These are phyloP conservation scores for Coprinopsis marcescibilis DNA, from an alignment of 768 basidiomycete species.

Conservation along the genomic window DNA sequence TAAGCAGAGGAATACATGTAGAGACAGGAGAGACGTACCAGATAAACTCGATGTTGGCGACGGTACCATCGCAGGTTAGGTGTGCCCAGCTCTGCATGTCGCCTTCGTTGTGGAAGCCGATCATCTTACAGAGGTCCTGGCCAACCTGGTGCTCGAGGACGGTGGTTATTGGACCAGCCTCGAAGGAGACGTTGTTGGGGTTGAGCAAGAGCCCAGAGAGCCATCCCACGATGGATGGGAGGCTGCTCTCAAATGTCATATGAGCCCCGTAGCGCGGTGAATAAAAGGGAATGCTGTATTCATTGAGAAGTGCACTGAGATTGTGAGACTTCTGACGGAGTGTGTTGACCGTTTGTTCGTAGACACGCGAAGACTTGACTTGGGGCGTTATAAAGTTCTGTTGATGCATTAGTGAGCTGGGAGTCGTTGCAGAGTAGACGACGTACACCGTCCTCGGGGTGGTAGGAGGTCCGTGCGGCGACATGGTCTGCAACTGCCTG, in stretches of 20 bases:
- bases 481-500: constrained; percentile 9
- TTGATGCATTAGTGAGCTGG: background rate
- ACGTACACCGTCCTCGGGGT: constrained; percentile 12
- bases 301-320: constrained; percentile 16
- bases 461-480: constrained; percentile 8
- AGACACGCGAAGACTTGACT: constrained; percentile 8
- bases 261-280: constrained; percentile 36
- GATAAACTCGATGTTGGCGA: constrained; percentile 44
- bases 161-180: constrained; percentile 35
- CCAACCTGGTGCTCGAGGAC: constrained; percentile 34
- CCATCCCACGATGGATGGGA: constrained; percentile 26
- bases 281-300: constrained; percentile 32
- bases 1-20: background rate
- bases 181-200: constrained; percentile 39
- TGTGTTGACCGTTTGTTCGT: constrained; percentile 6
- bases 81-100: constrained; percentile 33
- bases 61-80: constrained; percentile 36
- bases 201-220: constrained; percentile 27
- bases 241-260: constrained; percentile 30
- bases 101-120: constrained; percentile 27
- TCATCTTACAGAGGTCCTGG: constrained; percentile 32
- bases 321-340: constrained; percentile 5
- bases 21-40: constrained; percentile 25
- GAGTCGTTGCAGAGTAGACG: background rate
- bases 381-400: constrained; percentile 8